A percentile compares a stretch with the other conserved stretches of the same genome.
phyloP scores from a whole-genome alignment of 2,329 filamentous ascomycete species.

The Diaporthe australafricana region DNA sequence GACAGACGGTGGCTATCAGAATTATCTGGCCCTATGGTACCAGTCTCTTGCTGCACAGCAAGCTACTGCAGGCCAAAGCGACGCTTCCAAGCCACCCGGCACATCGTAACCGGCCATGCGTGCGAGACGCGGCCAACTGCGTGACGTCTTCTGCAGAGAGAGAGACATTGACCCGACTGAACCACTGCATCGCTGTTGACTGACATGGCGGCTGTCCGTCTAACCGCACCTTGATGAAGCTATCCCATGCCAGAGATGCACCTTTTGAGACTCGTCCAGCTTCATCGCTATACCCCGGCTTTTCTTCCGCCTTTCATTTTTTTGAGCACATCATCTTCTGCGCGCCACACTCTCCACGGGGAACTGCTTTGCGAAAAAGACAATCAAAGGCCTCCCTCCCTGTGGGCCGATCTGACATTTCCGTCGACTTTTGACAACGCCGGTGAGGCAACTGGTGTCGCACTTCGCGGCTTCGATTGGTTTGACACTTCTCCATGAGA shows the following conservation, averaged over 20 bases:
- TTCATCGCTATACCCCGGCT: conserved; percentile 32
- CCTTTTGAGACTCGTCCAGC: conserved; percentile 27
- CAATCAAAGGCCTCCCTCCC: conserved; percentile 21
- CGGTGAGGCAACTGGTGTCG: conserved; percentile 28
- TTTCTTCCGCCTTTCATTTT: conserved; percentile 32
- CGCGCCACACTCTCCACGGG: conserved; percentile 17
- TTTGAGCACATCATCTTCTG: conserved; percentile 30
- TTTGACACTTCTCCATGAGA: conserved; percentile 30
- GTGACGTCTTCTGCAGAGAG: conserved; percentile 33
- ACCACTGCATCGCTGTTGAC: conserved; percentile 34
- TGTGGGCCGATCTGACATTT: conserved; percentile 24
- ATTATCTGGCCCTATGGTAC: conserved; percentile 85
- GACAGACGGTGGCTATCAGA: conserved; percentile 82
- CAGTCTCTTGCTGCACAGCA: conserved; percentile 65
- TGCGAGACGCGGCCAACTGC: conserved; percentile 26
- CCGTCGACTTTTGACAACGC: conserved; percentile 30
- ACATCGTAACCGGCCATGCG: conserved; percentile 35
- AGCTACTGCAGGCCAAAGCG: conserved; percentile 38
- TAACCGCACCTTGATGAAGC: conserved; percentile 35
- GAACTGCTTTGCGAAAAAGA: conserved; percentile 2
- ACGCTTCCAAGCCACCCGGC: conserved; percentile 38
- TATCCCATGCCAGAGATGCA: conserved; percentile 32
- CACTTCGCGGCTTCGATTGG: conserved; percentile 28
- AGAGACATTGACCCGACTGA: conserved; percentile 34
- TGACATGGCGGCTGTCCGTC: conserved; percentile 37